Evolutionary conservation across 352 stramenopile species (phyloP).

Genomic region (Plasmopara halstedii): DNA sequence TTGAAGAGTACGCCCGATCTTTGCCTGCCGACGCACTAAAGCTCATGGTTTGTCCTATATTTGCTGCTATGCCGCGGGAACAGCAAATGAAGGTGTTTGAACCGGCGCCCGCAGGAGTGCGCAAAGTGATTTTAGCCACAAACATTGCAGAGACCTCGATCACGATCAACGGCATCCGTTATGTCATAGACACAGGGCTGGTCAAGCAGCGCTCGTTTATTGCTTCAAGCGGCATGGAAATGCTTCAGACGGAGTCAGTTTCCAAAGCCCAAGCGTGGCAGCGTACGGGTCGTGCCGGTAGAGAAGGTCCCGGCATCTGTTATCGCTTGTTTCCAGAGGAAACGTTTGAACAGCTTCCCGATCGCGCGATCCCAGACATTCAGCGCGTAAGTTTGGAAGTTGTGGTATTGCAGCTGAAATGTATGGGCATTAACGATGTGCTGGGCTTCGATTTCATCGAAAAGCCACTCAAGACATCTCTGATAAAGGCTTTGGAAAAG

Average conservation of each 20-base stretch:
- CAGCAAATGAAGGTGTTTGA: conserved; percentile 94
- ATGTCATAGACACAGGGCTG: conserved; percentile 80
- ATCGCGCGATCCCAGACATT: conserved; percentile 75
- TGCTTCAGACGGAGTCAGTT: conserved; percentile 78
- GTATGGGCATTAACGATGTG: conserved; percentile 80
- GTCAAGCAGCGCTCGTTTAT: conserved; percentile 86
- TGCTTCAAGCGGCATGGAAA: conserved; percentile 84
- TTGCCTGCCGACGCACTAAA: conserved; percentile 63
- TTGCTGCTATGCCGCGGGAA: conserved; percentile 91
- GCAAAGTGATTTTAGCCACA: conserved; percentile 93
- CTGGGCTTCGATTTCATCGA: conserved; percentile 87
- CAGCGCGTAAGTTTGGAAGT: conserved; percentile 82
- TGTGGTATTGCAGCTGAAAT: conserved; percentile 81
- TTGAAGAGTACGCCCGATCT: conserved; percentile 77
- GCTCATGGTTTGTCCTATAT: conserved; percentile 92
- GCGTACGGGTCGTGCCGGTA: conserved; percentile 80
- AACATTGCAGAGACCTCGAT: conserved; percentile 98
- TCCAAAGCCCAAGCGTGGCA: conserved; percentile 90
- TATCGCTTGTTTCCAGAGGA: conserved; percentile 82
- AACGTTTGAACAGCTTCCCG: conserved; percentile 73
- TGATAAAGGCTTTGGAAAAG: conserved; percentile 80
- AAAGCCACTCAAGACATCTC: conserved; percentile 60
- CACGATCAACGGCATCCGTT: conserved; percentile 96
- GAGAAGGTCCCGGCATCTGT: conserved; percentile 73
- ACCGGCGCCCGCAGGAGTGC: conserved; percentile 53